Conservation (phyloP, 352 stramenopile species). For the Phytophthora megakarya region DNA sequence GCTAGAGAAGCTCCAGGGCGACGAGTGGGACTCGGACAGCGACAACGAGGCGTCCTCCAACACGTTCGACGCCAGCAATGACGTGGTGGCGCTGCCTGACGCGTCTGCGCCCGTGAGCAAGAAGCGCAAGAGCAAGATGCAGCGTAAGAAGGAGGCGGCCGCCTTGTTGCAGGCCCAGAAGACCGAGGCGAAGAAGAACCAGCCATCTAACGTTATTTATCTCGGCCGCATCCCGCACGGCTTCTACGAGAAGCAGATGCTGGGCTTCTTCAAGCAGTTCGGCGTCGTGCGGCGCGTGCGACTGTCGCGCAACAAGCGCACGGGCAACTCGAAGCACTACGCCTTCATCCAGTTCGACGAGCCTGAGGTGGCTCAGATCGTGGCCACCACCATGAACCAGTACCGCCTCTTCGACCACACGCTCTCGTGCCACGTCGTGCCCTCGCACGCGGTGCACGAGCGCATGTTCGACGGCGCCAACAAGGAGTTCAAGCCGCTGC, state of each 20-base stretch:
- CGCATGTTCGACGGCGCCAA: slow-evolving; percentile 88
- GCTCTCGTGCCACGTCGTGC: slow-evolving; percentile 93
- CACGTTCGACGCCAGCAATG: slow-evolving; percentile 53
- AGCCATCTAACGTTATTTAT: slow-evolving; percentile 93
- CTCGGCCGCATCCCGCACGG: slow-evolving; percentile 95
- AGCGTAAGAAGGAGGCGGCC: slow-evolving; percentile 39
- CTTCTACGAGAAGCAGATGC: slow-evolving; percentile 97
- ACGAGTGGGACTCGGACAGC: slow-evolving; percentile 88
- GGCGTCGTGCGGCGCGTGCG: slow-evolving; percentile 90
- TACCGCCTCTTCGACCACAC: slow-evolving; percentile 95
- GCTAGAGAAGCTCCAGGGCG: slow-evolving; percentile 80
- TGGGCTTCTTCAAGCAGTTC: slow-evolving; percentile 97
- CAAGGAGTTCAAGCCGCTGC: slow-evolving; percentile 81
- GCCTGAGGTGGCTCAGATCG: slow-evolving; percentile 91
- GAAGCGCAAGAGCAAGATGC: slow-evolving; percentile 58
- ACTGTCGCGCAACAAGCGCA: slow-evolving; percentile 95
- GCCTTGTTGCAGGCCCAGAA: slow-evolving; percentile 26
- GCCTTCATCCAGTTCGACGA: slow-evolving; percentile 97
- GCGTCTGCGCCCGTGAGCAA: slow-evolving; percentile 16
- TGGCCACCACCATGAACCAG: slow-evolving; percentile 94
- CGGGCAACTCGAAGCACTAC: slow-evolving; percentile 95
- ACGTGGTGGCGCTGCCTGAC: slow-evolving; percentile 58
- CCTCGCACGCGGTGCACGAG: slow-evolving; percentile 85
- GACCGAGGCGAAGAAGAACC: slow-evolving; percentile 37
- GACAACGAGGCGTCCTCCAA: slow-evolving; percentile 52